These are phyloP conservation scores for Penicillium sp. DNA, from an alignment of 2,329 filamentous ascomycete species.

Conservation along the genomic window DNA sequence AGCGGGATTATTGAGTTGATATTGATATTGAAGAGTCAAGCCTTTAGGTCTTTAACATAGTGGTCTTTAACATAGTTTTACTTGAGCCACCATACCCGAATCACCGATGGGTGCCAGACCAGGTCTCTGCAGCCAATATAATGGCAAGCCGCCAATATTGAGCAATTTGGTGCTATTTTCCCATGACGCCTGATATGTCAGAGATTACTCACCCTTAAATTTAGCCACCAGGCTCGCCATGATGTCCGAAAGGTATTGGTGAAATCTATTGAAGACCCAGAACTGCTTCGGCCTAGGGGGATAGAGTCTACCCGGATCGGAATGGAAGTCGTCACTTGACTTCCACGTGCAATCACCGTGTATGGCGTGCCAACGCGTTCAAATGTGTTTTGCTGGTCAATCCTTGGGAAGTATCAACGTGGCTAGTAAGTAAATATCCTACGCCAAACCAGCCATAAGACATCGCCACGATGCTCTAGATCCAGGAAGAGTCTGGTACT, in stretches of 20 bases:
- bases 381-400: too few species aligned
- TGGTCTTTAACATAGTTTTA: not conserved
- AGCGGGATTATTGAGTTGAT: not conserved
- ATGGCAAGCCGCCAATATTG: not conserved
- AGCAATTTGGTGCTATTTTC: not conserved
- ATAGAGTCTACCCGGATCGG: too few species aligned
- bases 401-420: too few species aligned
- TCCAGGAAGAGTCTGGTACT: not conserved
- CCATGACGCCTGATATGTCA: not conserved
- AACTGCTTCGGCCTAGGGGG: too few species aligned
- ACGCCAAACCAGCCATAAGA: not conserved
- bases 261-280: too few species aligned
- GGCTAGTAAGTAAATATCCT: too few species aligned
- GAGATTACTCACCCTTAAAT: not conserved
- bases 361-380: too few species aligned
- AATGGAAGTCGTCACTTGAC: too few species aligned
- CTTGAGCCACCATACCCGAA: not conserved
- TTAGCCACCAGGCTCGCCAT: not conserved
- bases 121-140: not conserved
- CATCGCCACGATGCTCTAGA: not conserved
- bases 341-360: too few species aligned
- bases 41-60: not conserved
- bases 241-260: not conserved
- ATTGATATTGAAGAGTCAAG: fast-evolving
- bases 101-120: not conserved